Conservation (phyloP, 2,329 filamentous ascomycete genomes). For the Phaeosphaeria sp. region DNA sequence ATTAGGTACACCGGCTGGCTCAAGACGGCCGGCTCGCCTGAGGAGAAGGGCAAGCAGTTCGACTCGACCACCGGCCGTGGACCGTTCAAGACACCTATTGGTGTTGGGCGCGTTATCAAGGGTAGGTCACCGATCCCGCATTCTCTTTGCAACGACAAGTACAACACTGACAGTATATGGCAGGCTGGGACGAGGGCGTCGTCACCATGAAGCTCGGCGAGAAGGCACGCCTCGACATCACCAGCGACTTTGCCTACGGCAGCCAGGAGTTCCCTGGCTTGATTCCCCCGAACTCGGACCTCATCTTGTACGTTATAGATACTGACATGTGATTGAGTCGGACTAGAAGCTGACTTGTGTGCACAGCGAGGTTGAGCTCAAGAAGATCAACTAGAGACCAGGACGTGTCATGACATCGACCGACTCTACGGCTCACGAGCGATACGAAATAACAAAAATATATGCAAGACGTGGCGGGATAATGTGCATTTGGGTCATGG, state of each 20-base stretch:
- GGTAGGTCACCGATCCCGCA: constrained; percentile 58
- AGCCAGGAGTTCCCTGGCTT: constrained; percentile 66
- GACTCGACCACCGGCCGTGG: constrained; percentile 81
- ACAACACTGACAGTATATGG: background rate
- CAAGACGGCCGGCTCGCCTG: constrained; percentile 23
- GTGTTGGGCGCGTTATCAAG: constrained; percentile 82
- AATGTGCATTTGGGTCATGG: background rate
- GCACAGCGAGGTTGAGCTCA: constrained; percentile 40
- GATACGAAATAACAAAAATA: background rate
- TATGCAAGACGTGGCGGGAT: background rate
- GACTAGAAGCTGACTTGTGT: background rate
- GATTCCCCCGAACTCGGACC: constrained; percentile 74
- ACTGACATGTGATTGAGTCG: background rate
- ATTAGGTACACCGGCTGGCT: constrained; percentile 38
- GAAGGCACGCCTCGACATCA: constrained; percentile 83
- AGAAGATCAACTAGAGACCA: constrained; percentile 39
- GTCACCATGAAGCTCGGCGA: constrained; percentile 86
- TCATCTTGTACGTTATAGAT: constrained; percentile 75
- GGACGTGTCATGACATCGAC: background rate
- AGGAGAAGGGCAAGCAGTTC: constrained; percentile 60
- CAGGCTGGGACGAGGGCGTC: constrained; percentile 66
- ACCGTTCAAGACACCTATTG: constrained; percentile 78
- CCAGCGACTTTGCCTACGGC: constrained; percentile 61
- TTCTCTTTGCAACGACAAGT: background rate
- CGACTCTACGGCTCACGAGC: background rate